Base-by-base conservation (phyloP, 2,329 filamentous ascomycete species). In the Blastomyces silverae region DNA sequence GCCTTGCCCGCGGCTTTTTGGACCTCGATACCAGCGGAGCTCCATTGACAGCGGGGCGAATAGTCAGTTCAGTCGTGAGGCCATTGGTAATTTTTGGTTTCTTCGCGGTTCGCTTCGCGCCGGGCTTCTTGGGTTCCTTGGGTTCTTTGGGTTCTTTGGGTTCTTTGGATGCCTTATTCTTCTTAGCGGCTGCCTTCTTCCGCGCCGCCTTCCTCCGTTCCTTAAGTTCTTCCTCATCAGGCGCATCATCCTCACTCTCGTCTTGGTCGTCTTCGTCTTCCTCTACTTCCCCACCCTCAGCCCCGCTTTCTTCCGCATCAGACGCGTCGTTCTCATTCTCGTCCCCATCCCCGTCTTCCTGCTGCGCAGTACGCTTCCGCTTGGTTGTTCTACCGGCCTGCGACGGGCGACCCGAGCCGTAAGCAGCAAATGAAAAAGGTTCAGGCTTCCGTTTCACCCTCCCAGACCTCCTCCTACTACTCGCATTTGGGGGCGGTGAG, bases 51-150 rank as follows among this genome's bases (percentile, higher is more conserved):
- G 80, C 79, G 7, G 82, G 81, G 31, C 85, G 80, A 59, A 87
- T 81, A 15, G 85, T 84, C 61, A 88, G 76, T 66, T 79, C 81
- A 56, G 73, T 78, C 56, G 74, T 73, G 42, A 76, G 67, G 22
- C 75, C 79, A 66, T 81, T 80, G 61, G 80, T 79, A 68, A 82
- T 83, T 73, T 83, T 87, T 50, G 82, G 76, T 73, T 86, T 84
- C 75, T 85, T 85, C 34, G 79, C 73, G 22, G 79, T 78, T 37
- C 71, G 67, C 66, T 73, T 77, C 7, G 71, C 28, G 68, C 71
- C 76, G 52, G 74, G 71, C 70, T 81, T 82, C 74, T 83, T 87
- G 50, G 81, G 76, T 73, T 85, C 84, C 75, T 85, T 85, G 25
- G 79, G 73, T 34, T 4, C 28, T 44, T 83, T 87, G 50, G 81